Evolutionary conservation across 805 yeast species (phyloP), one percentile per base, ranked within the genome.

Genomic region (Teunomyces barrocoloradensis): DNA sequence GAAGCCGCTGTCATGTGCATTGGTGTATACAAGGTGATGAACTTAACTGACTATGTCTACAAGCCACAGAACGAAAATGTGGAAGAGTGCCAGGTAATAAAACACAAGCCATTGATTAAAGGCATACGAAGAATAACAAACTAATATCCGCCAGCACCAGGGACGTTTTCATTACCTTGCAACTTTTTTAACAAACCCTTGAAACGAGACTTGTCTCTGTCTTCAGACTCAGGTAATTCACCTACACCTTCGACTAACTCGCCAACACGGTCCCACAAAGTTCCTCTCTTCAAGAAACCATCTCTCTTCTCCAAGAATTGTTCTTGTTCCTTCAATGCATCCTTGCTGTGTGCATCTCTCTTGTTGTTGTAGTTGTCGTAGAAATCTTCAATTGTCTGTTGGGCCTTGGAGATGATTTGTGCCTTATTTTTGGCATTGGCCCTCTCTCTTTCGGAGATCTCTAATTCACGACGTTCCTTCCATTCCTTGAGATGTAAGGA

Each of bases 291-390:
- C 58, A 77, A 78, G 61, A 69, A 82, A 27, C 78, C 77, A 63
- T 90, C 96, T 63, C 94, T 84, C 59, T 85, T 82, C 47, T 77
- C 80, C 52, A 87, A 64, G 63, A 85, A 90, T 50, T 79, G 81
- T 54, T 80, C 82, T 56, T 89, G 88, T 56, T 86, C 94, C 44
- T 74, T 72, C 62, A 76, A 74, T 10, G 87, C 84, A 49, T 78
- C 77, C 50, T 80, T 83, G 47, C 84, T 71, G 44, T 82, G 80
- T 54, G 78, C 78, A 45, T 89, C 92, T 66, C 83, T 86, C 73
- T 91, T 91, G 61, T 77, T 74, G 71, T 89, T 90, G 75, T 92
- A 92, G 61, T 84, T 85, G 58, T 89, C 96, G 67, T 92, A 92
- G 66, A 92, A 92, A 53, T 87, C 96, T 64, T 92, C 97, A 60